Conservation (phyloP, 805 yeast species). For the Spathaspora girioi region DNA sequence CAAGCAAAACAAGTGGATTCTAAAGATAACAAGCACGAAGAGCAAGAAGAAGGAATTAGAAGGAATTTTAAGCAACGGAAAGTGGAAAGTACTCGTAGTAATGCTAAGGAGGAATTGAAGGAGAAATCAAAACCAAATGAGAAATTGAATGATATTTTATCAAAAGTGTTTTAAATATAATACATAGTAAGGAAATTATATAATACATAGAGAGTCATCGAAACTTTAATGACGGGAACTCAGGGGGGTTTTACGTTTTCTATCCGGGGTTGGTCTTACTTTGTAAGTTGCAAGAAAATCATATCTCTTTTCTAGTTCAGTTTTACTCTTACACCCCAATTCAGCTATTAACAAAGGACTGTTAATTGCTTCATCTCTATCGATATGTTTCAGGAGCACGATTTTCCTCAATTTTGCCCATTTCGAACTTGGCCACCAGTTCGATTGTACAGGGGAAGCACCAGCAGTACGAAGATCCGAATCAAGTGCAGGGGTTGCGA, state of each 20-base stretch:
- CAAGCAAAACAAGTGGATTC: slow-evolving; percentile 17
- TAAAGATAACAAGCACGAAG: slow-evolving; percentile 9
- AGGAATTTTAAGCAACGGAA: slow-evolving; percentile 69
- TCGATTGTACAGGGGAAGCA: background rate
- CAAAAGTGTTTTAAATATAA: slow-evolving; percentile 43
- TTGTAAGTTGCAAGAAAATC: slow-evolving; percentile 19
- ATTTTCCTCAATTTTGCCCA: slow-evolving; percentile 32
- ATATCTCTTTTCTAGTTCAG: slow-evolving; percentile 30
- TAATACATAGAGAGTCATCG: background rate
- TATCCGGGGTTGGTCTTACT: background rate
- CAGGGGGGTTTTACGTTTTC: background rate
- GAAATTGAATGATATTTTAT: slow-evolving; percentile 47
- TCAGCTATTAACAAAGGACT: slow-evolving; percentile 22
- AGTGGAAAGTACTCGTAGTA: slow-evolving; percentile 64
- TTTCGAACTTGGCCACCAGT: slow-evolving; percentile 24
- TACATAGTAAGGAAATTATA: background rate
- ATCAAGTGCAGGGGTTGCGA: background rate
- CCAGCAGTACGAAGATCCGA: background rate
- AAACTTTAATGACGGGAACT: too few species aligned
- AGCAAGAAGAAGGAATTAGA: slow-evolving; percentile 32
- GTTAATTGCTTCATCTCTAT: slow-evolving; percentile 22
- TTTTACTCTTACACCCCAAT: slow-evolving; percentile 22
- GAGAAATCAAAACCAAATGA: slow-evolving; percentile 34
- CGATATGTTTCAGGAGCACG: slow-evolving; percentile 22
- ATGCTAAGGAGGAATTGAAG: slow-evolving; percentile 49